Evolutionary conservation across 1,284 basidiomycete species (phyloP).

Genomic region (Cryptococcus sp.): DNA sequence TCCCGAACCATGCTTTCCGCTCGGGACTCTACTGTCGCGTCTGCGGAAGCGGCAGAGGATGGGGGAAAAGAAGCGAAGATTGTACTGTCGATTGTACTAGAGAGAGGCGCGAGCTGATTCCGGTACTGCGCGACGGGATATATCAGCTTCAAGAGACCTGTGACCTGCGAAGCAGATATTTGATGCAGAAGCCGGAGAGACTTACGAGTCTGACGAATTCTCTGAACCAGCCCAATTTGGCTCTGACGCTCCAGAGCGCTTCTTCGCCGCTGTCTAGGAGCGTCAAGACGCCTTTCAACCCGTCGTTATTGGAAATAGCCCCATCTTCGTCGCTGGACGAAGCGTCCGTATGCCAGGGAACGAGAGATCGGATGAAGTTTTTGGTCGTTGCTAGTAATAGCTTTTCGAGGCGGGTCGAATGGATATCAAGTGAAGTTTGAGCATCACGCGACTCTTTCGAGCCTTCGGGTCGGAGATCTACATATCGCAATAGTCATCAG

Average conservation of each 20-base stretch:
- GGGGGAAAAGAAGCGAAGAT: neutral
- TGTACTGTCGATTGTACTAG: neutral
- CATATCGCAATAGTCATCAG: neutral
- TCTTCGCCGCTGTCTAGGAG: slow-evolving; percentile 41
- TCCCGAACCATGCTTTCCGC: neutral
- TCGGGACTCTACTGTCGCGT: neutral
- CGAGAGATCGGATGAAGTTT: slow-evolving; percentile 35
- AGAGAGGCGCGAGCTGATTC: neutral
- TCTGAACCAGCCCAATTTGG: slow-evolving; percentile 47
- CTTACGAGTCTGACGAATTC: slow-evolving; percentile 48
- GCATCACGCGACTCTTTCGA: slow-evolving; percentile 43
- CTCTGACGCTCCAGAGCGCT: slow-evolving; percentile 42
- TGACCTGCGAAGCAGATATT: neutral
- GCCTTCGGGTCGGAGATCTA: slow-evolving; percentile 33
- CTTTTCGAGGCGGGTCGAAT: slow-evolving; percentile 39
- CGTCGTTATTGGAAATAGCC: slow-evolving; percentile 17
- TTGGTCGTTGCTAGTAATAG: slow-evolving; percentile 37
- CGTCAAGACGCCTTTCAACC: slow-evolving; percentile 41
- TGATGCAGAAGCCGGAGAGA: slow-evolving; percentile 1
- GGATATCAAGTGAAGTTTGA: slow-evolving; percentile 43
- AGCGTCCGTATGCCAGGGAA: slow-evolving; percentile 32
- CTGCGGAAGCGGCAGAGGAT: neutral
- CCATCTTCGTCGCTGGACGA: slow-evolving; percentile 8
- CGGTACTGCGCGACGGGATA: neutral
- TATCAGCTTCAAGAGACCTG: too few relatives aligned